Percentiles rank a stretch among this genome's conserved stretches.
These are phyloP conservation scores for Ceratocystis smalleyi DNA, from an alignment of 2,329 filamentous ascomycete genomes.

Conservation along the genomic window DNA sequence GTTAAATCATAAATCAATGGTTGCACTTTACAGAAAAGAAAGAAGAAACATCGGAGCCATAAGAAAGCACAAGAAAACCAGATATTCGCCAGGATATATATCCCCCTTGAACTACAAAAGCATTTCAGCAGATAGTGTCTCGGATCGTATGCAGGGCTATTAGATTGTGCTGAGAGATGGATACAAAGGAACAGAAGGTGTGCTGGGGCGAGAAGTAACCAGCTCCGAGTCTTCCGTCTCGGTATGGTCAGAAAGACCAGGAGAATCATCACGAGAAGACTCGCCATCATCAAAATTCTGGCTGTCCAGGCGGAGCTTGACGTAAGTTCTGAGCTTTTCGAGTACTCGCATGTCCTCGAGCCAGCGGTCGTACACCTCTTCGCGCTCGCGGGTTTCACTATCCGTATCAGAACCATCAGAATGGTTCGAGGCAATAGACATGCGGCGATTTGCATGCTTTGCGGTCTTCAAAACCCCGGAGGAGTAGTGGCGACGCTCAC, in stretches of 20 bases:
- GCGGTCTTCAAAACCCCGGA: too few species aligned
- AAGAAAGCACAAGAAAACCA: not conserved
- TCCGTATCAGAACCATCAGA: conserved; percentile 38
- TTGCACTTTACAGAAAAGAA: not conserved
- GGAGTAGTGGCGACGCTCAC: conserved; percentile 49
- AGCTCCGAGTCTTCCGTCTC: conserved; percentile 12
- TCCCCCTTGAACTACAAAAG: not conserved
- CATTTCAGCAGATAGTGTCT: not conserved
- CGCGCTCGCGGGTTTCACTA: conserved; percentile 38
- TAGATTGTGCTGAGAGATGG: conserved; percentile 13
- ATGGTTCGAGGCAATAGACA: conserved; percentile 30
- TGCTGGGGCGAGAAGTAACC: conserved; percentile 7
- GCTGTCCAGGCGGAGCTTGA: conserved; percentile 41
- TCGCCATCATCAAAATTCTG: conserved; percentile 35
- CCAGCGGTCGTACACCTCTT: conserved; percentile 50
- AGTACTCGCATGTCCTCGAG: conserved; percentile 50
- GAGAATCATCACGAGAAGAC: conserved; percentile 19
- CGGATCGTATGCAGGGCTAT: not conserved
- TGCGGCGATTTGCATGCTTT: too few species aligned
- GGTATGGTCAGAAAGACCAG: not conserved
- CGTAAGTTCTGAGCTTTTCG: conserved; percentile 43
- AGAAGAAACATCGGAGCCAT: not conserved
- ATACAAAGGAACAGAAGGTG: conserved; percentile 12
- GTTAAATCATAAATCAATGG: not conserved
- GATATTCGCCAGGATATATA: not conserved